Base-by-base conservation (phyloP, 768 basidiomycete species). In the Tylopilus cervinicoccineus region DNA sequence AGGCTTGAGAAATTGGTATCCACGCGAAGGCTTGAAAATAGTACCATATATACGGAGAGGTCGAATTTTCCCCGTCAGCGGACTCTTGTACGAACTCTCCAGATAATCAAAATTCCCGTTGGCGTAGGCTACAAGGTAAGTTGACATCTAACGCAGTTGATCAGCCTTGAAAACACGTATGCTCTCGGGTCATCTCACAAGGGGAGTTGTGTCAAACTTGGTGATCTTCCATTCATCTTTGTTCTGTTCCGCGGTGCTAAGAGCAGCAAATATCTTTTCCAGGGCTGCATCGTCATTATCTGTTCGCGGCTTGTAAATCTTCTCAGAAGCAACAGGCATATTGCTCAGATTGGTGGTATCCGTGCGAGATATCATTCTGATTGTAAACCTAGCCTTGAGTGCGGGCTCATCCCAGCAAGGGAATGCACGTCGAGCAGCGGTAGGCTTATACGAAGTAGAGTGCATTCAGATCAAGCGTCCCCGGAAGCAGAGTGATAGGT, bases 361-460 rank as follows among this genome's bases (percentile, higher is more conserved):
- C 9, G 70, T 73, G 51, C 83, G 81, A n/a, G 91, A 89, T 59
- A 94, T 76, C 76, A 94, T 74, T 13, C 84, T 85, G 50, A 93
- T 71, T 0, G 77, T 60, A 62, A 86, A 89, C 3, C 85, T 92
- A 0, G 93, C 86, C 66, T 97, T 97, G 56, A 94, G 74, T 31
- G 81, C 75, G 14, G 94, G 95, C 62, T 96, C 93, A 62, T 96
- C 94, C 89, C 90, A 95, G 71, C 86, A 90, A 23, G 89, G 89
- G 66, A 91, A 88, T 6, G 86, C 81, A 34, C 80, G 77, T 42
- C 93, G 75, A 9, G 94, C 93, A 50, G 84, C 84, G 33, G 89
- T 95, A 32, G 93, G 84, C 85, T 95, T 54, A 14, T 32, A 28
- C 9, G 10, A 36, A 19, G 5, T 32, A 32, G 27, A 16, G 45